A percentile compares a stretch with the other conserved stretches of the same genome.
These are phyloP conservation scores for Aureobasidium lini DNA, from an alignment of 2,329 filamentous ascomycete genomes.

Conservation along the genomic window DNA sequence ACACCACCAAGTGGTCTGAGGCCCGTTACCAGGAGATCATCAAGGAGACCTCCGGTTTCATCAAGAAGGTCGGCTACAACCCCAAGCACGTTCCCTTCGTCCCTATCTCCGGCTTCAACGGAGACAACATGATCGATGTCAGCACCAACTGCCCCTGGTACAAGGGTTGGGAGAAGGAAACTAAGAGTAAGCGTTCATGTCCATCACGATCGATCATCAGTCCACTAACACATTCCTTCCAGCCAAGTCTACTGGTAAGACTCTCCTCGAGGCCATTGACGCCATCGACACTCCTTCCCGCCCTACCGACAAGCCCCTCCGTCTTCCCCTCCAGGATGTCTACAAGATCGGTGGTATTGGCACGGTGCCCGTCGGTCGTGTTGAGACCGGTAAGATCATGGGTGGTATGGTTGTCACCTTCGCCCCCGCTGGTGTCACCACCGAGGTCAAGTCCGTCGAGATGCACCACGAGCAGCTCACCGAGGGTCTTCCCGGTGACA, in stretches of 20 bases:
- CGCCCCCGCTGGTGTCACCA: conserved; percentile 97
- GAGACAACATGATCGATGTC: conserved; percentile 95
- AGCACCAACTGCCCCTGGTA: conserved; percentile 98
- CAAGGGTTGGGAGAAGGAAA: conserved; percentile 99
- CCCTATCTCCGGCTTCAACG: conserved; percentile 99
- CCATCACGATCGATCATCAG: no score
- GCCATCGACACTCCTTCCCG: conserved; percentile 86
- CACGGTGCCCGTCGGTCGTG: conserved; percentile 99
- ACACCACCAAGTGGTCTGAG: conserved; percentile 98
- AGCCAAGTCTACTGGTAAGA: conserved; percentile 86
- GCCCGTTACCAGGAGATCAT: conserved; percentile 96
- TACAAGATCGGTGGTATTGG: conserved; percentile 99
- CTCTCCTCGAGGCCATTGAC: conserved; percentile 98
- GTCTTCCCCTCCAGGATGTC: conserved; percentile 99
- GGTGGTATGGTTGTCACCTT: conserved; percentile 91
- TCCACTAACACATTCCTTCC: no score
- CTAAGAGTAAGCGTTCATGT: no score
- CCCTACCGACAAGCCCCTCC: conserved; percentile 98
- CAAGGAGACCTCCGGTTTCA: conserved; percentile 99
- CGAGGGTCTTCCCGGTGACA: conserved; percentile 97
- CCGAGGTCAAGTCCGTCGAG: conserved; percentile 99
- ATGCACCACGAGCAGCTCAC: conserved; percentile 99
- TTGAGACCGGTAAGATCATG: conserved; percentile 98
- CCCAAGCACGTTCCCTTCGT: conserved; percentile 98
- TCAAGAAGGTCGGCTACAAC: conserved; percentile 99